Evolutionary conservation across 164 flowering plant species (phyloP).

Genomic region (Saururus chinensis): DNA sequence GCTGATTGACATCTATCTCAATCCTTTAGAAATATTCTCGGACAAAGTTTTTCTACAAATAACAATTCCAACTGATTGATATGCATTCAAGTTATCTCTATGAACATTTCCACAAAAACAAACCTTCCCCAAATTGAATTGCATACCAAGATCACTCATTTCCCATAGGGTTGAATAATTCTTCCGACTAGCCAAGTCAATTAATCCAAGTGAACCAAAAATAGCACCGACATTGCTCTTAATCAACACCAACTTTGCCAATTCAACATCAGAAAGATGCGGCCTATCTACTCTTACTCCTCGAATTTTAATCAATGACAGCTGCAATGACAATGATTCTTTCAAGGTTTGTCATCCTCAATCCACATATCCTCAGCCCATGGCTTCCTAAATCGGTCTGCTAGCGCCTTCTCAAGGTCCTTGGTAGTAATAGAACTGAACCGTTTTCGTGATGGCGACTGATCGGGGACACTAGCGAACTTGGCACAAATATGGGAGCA

Average conservation of each 20-base stretch:
- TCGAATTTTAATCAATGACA: slow-evolving; percentile 1
- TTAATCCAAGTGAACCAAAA: background rate
- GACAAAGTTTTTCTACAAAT: too few relatives aligned
- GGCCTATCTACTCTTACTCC: background rate
- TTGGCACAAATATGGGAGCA: slow-evolving; percentile 69
- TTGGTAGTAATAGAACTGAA: slow-evolving; percentile 43
- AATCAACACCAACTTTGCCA: slow-evolving; percentile 22
- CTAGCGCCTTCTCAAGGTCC: slow-evolving; percentile 63
- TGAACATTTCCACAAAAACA: too few relatives aligned
- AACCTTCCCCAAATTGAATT: too few relatives aligned
- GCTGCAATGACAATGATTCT: slow-evolving; percentile 6
- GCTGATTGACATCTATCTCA: slow-evolving; percentile 28
- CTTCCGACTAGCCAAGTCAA: slow-evolving; percentile 6
- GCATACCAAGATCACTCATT: background rate
- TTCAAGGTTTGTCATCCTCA: slow-evolving; percentile 68
- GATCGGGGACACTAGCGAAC: slow-evolving; percentile 21
- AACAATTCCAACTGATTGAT: too few relatives aligned
- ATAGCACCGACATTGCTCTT: background rate
- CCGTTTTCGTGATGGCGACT: background rate
- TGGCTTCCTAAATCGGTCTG: slow-evolving; percentile 75
- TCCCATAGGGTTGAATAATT: background rate
- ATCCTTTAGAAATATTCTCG: too few relatives aligned
- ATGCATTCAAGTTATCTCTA: too few relatives aligned
- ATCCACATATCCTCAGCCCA: slow-evolving; percentile 97
- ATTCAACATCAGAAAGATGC: slow-evolving; percentile 27